A percentile compares a stretch with the other conserved stretches of the same genome.
These are phyloP conservation scores for Clarireedia homoeocarpa DNA, from an alignment of 2,329 filamentous ascomycete species.

Conservation along the genomic window DNA sequence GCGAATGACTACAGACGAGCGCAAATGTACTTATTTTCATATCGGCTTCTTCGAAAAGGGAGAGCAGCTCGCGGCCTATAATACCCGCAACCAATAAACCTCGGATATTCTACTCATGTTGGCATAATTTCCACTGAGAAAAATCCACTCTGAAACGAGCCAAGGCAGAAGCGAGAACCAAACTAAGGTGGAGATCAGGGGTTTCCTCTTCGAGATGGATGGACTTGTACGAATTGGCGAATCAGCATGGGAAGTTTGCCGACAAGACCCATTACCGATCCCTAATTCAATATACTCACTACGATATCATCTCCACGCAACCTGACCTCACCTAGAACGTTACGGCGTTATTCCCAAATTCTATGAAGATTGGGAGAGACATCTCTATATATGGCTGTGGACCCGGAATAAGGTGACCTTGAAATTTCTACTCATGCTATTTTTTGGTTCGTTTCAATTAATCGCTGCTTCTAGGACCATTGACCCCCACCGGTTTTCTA, in stretches of 20 bases:
- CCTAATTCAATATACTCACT: slow-evolving; percentile 6
- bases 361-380: not conserved
- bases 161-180: not conserved
- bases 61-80: too few relatives aligned
- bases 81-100: too few relatives aligned
- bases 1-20: too few relatives aligned
- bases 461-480: not conserved
- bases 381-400: not conserved
- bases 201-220: not conserved
- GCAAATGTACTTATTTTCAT: too few relatives aligned
- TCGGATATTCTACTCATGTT: too few relatives aligned
- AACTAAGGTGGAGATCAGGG: not conserved
- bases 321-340: slow-evolving; percentile 1
- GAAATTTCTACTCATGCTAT: not conserved
- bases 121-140: too few relatives aligned
- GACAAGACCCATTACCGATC: not conserved
- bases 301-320: slow-evolving; percentile 9
- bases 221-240: not conserved
- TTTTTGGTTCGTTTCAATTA: not conserved
- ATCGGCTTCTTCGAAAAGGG: too few relatives aligned
- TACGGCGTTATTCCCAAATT: not conserved
- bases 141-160: too few relatives aligned
- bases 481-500: not conserved
- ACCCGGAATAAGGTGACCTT: not conserved
- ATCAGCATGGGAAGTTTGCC: not conserved